These are phyloP conservation scores for Hypocreales sp. DNA, from an alignment of 2,329 filamentous ascomycete species.

Conservation along the genomic window DNA sequence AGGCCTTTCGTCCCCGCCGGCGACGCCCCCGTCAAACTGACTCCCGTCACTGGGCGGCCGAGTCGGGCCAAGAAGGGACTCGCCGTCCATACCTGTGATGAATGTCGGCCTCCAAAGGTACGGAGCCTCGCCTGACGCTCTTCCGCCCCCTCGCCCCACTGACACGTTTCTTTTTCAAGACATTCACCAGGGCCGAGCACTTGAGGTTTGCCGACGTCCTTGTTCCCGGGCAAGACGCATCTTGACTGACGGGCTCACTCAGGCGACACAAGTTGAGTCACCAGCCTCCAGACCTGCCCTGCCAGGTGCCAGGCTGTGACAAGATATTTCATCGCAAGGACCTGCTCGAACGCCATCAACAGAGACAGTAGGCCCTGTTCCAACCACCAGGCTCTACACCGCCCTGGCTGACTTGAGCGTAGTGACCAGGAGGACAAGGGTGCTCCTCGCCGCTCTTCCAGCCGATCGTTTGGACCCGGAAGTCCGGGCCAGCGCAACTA, in stretches of 20 bases:
- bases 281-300: conserved; percentile 34
- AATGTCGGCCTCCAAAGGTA: conserved; percentile 36
- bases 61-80: conserved; percentile 44
- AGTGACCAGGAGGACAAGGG: conserved; percentile 4
- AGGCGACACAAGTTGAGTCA: conserved; percentile 49
- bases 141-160: background rate
- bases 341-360: conserved; percentile 40
- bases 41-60: conserved; percentile 39
- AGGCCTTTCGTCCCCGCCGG: conserved; percentile 24
- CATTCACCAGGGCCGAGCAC: conserved; percentile 47
- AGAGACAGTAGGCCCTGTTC: conserved; percentile 23
- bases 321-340: conserved; percentile 43
- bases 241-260: conserved; percentile 9
- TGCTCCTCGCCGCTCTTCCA: conserved; percentile 2
- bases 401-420: too few relatives aligned
- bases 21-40: conserved; percentile 31
- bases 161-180: conserved; percentile 20
- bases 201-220: conserved; percentile 39
- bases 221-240: background rate
- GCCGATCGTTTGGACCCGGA: conserved; percentile 6
- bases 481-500: conserved; percentile 6
- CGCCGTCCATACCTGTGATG: conserved; percentile 39
- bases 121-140: conserved; percentile 2
- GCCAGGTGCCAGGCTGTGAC: conserved; percentile 36
- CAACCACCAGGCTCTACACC: too few relatives aligned